A percentile compares a stretch with the other conserved stretches of the same genome.
Conservation (phyloP, 106 monocot species). For the Phalaenopsis aphrodite region DNA sequence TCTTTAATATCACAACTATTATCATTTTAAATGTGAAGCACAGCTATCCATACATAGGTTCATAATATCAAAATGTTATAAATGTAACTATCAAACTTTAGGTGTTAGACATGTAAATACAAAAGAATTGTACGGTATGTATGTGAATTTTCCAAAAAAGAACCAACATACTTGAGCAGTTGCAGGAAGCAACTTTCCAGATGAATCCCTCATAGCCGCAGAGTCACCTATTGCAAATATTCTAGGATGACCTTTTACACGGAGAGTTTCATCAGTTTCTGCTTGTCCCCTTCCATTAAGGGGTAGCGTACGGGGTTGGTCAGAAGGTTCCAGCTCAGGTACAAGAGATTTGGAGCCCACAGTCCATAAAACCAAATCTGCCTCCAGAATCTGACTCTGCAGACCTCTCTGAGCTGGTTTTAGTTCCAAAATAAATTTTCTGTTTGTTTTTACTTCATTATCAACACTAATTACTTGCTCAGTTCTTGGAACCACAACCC, state of each 20-base stretch:
- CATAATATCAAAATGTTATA: too few relatives aligned
- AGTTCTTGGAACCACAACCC: neutral
- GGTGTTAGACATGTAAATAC: too few relatives aligned
- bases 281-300: constrained; percentile 81
- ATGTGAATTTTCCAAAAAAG: neutral
- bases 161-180: constrained; percentile 73
- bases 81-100: too few relatives aligned
- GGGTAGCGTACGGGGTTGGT: constrained; percentile 30
- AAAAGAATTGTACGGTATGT: too few relatives aligned
- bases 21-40: too few relatives aligned
- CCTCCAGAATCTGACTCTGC: constrained; percentile 50
- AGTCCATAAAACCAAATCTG: constrained; percentile 92
- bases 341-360: constrained; percentile 73
- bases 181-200: constrained; percentile 70
- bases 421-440: constrained; percentile 64
- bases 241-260: constrained; percentile 80
- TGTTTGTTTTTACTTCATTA: constrained; percentile 8
- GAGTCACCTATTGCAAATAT: constrained; percentile 98
- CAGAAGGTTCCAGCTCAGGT: constrained; percentile 43
- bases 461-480: constrained; percentile 12
- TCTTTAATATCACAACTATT: too few relatives aligned
- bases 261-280: constrained; percentile 92
- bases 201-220: constrained; percentile 74
- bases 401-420: constrained; percentile 81
- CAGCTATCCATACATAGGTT: too few relatives aligned